A percentile compares a stretch with the other conserved stretches of the same genome.
Conservation (phyloP, 31 red algal genomes). For the Bonnemaisonia californica region DNA sequence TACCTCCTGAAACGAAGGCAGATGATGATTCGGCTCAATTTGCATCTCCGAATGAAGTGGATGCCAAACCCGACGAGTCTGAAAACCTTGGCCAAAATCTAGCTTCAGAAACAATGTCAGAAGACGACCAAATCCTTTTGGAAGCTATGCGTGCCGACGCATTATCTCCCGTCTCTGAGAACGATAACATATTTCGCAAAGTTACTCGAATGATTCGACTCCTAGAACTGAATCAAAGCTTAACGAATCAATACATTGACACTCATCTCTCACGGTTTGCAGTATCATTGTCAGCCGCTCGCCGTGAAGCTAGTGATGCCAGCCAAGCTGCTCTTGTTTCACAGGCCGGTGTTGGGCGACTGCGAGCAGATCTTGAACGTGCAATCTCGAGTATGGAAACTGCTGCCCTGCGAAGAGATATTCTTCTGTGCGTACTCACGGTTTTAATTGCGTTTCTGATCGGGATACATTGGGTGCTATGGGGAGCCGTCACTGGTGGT, state of each 20-base stretch:
- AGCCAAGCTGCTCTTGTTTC: neutral
- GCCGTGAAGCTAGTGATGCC: conserved; percentile 13
- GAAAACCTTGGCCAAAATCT: conserved; percentile 1
- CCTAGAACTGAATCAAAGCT: conserved; percentile 79
- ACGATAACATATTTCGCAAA: conserved; percentile 89
- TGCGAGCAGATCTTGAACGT: conserved; percentile 16
- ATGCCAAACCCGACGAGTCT: neutral
- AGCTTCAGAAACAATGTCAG: conserved; percentile 42
- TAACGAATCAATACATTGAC: conserved; percentile 87
- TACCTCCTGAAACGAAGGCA: neutral
- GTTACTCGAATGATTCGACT: conserved; percentile 81
- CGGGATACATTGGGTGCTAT: conserved; percentile 47
- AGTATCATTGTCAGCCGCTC: conserved; percentile 17
- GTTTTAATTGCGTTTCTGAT: conserved; percentile 36
- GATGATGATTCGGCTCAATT: neutral
- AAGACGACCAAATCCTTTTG: conserved; percentile 55
- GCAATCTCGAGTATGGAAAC: conserved; percentile 10
- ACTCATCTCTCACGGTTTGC: conserved; percentile 67
- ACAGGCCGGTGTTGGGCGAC: conserved; percentile 16
- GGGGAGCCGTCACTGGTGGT: conserved; percentile 38
- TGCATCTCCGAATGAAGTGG: neutral
- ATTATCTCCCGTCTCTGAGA: conserved; percentile 27
- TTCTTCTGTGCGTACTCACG: conserved; percentile 35
- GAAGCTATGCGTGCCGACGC: conserved; percentile 66
- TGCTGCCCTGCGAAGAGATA: conserved; percentile 30